Conservation (phyloP, 2,329 filamentous ascomycete genomes). For the Epicoccum nigrum region DNA sequence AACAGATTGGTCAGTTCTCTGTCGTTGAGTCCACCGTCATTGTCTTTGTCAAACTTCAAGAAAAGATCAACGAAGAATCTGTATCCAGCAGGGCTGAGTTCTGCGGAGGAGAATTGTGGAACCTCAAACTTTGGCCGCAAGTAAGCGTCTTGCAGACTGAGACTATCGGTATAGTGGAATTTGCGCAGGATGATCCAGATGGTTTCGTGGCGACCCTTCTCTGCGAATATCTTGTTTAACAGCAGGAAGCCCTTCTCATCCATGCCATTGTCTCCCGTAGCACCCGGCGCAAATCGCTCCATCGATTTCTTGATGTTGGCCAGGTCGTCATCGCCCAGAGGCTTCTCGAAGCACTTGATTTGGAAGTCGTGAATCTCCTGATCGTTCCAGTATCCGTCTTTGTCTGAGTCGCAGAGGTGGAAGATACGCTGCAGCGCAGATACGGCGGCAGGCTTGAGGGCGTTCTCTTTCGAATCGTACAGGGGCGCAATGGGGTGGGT, state of each 20-base stretch:
- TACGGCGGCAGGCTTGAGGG: constrained; percentile 87
- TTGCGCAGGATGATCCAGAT: constrained; percentile 97
- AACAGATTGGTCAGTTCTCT: constrained; percentile 85
- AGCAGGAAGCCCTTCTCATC: constrained; percentile 83
- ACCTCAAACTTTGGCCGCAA: constrained; percentile 94
- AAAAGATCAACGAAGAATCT: constrained; percentile 98
- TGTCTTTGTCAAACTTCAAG: constrained; percentile 93
- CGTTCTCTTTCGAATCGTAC: constrained; percentile 89
- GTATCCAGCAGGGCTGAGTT: constrained; percentile 92
- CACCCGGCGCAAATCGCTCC: constrained; percentile 68
- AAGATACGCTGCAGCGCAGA: constrained; percentile 89
- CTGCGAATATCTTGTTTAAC: constrained; percentile 93
- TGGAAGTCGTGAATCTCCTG: constrained; percentile 92
- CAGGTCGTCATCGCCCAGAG: constrained; percentile 79
- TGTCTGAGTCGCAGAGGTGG: constrained; percentile 94
- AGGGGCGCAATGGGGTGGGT: constrained; percentile 95
- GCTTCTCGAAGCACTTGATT: constrained; percentile 87
- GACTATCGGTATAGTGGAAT: constrained; percentile 94
- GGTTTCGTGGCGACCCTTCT: constrained; percentile 96
- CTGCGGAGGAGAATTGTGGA: constrained; percentile 87
- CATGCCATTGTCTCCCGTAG: constrained; percentile 69
- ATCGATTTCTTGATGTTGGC: constrained; percentile 91
- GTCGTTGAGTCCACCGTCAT: constrained; percentile 90
- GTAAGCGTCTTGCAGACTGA: constrained; percentile 89
- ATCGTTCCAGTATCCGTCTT: constrained; percentile 90